Evolutionary conservation across 2,329 filamentous ascomycete genomes (phyloP).

Genomic region (Fusarium stilboides): DNA sequence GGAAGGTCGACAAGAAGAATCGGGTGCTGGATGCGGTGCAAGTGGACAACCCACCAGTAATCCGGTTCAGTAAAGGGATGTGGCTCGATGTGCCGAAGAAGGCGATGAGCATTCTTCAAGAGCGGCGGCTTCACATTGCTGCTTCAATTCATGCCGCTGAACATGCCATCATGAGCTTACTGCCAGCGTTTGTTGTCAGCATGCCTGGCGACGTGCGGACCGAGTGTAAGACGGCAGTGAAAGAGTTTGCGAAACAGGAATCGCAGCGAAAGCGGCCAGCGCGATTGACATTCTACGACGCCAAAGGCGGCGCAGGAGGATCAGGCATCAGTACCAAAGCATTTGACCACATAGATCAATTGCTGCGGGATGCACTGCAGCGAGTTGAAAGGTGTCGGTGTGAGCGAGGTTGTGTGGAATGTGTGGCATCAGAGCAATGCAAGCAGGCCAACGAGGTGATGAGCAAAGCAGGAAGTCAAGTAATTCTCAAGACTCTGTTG

Average conservation of each 20-base stretch:
- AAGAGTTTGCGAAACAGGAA: constrained; percentile 84
- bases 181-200: constrained; percentile 92
- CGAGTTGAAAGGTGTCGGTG: constrained; percentile 85
- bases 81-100: constrained; percentile 91
- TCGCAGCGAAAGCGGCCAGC: constrained; percentile 86
- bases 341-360: constrained; percentile 89
- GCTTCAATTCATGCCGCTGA: constrained; percentile 95
- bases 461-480: constrained; percentile 89
- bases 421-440: constrained; percentile 87
- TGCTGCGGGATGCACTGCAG: constrained; percentile 82
- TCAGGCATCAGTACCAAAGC: constrained; percentile 92
- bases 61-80: constrained; percentile 88
- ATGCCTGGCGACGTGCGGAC: constrained; percentile 94
- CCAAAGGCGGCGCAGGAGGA: constrained; percentile 87
- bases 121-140: constrained; percentile 82
- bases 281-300: constrained; percentile 93
- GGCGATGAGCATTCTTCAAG: constrained; percentile 84
- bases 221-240: constrained; percentile 90
- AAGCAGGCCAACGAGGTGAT: constrained; percentile 91
- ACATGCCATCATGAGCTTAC: constrained; percentile 87
- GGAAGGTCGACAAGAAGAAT: constrained; percentile 91
- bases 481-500: constrained; percentile 83
- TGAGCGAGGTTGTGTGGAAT: constrained; percentile 87
- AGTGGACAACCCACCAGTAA: constrained; percentile 93
- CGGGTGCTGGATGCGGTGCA: constrained; percentile 92